phyloP scores from a whole-genome alignment of 106 monocot genomes.

The Narthecium ossifragum region DNA sequence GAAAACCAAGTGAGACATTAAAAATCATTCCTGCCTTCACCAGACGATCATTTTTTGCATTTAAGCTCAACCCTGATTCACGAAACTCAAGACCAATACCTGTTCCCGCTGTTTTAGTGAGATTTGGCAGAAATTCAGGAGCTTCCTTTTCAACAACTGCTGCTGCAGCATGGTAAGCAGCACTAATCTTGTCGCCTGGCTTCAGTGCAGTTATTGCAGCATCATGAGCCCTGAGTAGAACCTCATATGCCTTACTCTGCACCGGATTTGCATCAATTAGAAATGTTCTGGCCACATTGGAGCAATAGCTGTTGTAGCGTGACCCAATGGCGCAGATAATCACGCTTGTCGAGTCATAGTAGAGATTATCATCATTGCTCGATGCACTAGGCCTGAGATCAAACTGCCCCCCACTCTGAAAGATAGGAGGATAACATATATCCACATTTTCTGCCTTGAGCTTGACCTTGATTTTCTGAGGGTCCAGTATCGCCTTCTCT shows the following conservation, averaged over 20 bases:
- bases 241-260: slow-evolving; percentile 81
- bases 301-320: slow-evolving; percentile 86
- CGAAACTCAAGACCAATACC: slow-evolving; percentile 97
- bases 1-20: slow-evolving; percentile 88
- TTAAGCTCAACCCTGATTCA: slow-evolving; percentile 72
- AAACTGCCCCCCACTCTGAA: slow-evolving; percentile 94
- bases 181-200: slow-evolving; percentile 62
- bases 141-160: slow-evolving; percentile 67
- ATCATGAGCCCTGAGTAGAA: slow-evolving; percentile 83
- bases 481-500: slow-evolving; percentile 73
- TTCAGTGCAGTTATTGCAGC: slow-evolving; percentile 54
- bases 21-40: slow-evolving; percentile 82
- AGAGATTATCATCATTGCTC: slow-evolving; percentile 84
- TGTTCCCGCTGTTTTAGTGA: slow-evolving; percentile 88
- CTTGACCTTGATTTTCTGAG: slow-evolving; percentile 71
- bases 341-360: slow-evolving; percentile 83
- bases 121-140: slow-evolving; percentile 51
- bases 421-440: slow-evolving; percentile 96
- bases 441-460: slow-evolving; percentile 94
- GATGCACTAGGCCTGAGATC: slow-evolving; percentile 87
- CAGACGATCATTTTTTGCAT: slow-evolving; percentile 50
- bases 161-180: slow-evolving; percentile 68
- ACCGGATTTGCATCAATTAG: slow-evolving; percentile 62
- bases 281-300: slow-evolving; percentile 84
- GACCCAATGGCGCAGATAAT: slow-evolving; percentile 89